phyloP scores from a whole-genome alignment of 108 stramenopile genomes.

The Aurantiochytrium sp. region DNA sequence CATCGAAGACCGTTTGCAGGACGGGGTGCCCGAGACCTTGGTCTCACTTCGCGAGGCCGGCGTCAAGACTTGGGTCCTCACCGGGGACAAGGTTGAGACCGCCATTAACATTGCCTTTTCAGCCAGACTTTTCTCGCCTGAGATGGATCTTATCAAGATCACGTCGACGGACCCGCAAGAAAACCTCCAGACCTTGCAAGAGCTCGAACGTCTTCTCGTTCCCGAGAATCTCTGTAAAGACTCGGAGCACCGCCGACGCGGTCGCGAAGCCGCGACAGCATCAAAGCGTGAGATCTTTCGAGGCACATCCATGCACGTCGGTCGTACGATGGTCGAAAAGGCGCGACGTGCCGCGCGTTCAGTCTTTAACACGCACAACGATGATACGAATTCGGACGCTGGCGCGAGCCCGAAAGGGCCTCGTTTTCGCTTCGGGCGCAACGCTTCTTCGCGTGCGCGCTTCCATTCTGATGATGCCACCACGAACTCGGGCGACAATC shows the following conservation, averaged over 20 bases:
- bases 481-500: too few relatives aligned
- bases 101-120: conserved; percentile 65
- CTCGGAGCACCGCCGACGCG: conserved; percentile 3
- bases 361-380: not conserved
- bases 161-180: not conserved
- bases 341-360: not conserved
- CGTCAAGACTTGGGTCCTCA: conserved; percentile 51
- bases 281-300: too few relatives aligned
- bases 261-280: not conserved
- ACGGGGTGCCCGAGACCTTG: conserved; percentile 46
- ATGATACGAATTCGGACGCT: not conserved
- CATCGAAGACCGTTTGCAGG: conserved; percentile 48
- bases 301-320: not conserved
- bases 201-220: not conserved
- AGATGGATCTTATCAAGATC: conserved; percentile 82
- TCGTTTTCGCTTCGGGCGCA: too few relatives aligned
- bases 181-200: not conserved
- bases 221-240: not conserved
- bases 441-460: too few relatives aligned
- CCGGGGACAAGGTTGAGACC: conserved; percentile 55
- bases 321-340: not conserved
- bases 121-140: conserved; percentile 71
- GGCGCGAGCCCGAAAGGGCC: not conserved
- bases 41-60: conserved; percentile 41
- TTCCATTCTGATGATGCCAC: too few relatives aligned